Percentiles rank a stretch among this genome's conserved stretches.
Evolutionary conservation across 768 basidiomycete species (phyloP).

Genomic region (Kondoa subrosea): DNA sequence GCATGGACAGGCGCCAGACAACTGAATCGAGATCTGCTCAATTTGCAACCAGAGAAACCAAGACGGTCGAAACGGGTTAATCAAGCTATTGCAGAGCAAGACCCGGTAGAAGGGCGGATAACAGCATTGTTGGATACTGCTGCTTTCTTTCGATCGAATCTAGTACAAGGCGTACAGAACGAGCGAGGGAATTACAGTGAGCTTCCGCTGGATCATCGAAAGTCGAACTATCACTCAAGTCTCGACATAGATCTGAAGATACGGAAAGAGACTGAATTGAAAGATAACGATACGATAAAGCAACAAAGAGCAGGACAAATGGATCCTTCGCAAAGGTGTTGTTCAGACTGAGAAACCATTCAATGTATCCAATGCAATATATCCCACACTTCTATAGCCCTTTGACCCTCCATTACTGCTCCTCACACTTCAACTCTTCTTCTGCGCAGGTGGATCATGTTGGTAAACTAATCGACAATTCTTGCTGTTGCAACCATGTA

Average conservation of each 20-base stretch:
- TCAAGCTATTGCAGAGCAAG: not conserved
- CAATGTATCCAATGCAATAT: not conserved
- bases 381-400: not conserved
- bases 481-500: not conserved
- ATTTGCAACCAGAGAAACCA: not conserved
- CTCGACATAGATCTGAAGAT: not conserved
- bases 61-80: not conserved
- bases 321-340: not conserved
- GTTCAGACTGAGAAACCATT: not conserved
- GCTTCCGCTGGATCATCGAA: not conserved
- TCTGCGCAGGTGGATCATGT: not conserved
- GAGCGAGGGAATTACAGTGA: not conserved
- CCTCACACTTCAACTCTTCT: not conserved
- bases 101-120: not conserved
- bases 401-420: not conserved
- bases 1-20: not conserved
- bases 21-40: not conserved
- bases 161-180: not conserved
- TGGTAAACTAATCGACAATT: not conserved
- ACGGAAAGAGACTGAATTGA: not conserved
- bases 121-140: not conserved
- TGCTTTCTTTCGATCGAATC: not conserved
- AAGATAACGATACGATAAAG: not conserved
- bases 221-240: not conserved
- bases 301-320: not conserved